These are phyloP conservation scores for Plasmodium gonderi DNA, from an alignment of 169 alveolate species.

Conservation along the genomic window DNA sequence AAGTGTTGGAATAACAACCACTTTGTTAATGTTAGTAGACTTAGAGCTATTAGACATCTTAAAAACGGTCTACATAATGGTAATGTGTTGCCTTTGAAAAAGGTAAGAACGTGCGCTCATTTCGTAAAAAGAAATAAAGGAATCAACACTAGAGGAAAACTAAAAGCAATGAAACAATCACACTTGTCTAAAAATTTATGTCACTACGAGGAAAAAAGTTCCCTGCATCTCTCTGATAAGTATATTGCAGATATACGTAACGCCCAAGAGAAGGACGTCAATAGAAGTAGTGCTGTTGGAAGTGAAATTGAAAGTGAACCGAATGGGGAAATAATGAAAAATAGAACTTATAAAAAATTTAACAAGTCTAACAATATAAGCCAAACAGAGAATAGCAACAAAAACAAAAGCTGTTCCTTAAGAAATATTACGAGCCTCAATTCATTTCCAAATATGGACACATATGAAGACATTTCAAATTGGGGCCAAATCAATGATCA, in stretches of 20 bases:
- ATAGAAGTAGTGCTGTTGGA: background rate
- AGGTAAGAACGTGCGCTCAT: background rate
- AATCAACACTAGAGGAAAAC: background rate
- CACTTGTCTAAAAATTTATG: background rate
- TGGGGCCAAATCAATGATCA: background rate
- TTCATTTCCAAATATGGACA: background rate
- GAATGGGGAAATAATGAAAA: background rate
- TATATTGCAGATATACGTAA: background rate
- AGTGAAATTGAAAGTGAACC: background rate
- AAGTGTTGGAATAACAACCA: background rate
- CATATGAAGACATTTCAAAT: background rate
- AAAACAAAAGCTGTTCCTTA: slow-evolving; percentile 14
- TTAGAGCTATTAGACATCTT: slow-evolving; percentile 6
- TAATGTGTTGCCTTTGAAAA: background rate
- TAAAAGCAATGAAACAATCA: background rate
- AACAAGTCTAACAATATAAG: background rate
- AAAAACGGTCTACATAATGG: background rate
- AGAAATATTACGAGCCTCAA: background rate
- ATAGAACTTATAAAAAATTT: background rate
- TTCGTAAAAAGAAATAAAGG: background rate
- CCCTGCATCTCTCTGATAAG: background rate
- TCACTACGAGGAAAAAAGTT: background rate
- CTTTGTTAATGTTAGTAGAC: background rate
- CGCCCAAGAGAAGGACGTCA: background rate
- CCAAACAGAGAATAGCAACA: background rate